phyloP scores from a whole-genome alignment of 2,329 filamentous ascomycete genomes.

The Fusarium pseudoanthophilum region DNA sequence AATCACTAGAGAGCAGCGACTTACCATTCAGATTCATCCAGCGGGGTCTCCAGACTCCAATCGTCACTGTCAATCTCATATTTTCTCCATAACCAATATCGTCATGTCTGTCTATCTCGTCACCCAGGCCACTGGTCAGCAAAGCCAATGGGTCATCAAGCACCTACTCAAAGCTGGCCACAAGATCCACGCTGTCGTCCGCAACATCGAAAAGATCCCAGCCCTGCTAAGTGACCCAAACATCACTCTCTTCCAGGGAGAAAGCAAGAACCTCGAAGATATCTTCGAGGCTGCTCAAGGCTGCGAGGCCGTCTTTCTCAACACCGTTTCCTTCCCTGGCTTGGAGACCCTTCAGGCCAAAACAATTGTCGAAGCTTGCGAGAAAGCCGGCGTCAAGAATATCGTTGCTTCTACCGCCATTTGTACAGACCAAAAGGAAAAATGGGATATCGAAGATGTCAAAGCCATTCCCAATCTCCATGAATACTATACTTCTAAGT shows the following conservation, averaged over 20 bases:
- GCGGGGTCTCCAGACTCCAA: too few relatives aligned
- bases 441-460: slow-evolving; percentile 40
- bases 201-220: slow-evolving; percentile 47
- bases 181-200: slow-evolving; percentile 51
- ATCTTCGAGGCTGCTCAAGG: slow-evolving; percentile 49
- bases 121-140: slow-evolving; percentile 50
- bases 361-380: slow-evolving; percentile 46
- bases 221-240: slow-evolving; percentile 36
- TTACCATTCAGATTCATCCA: not conserved
- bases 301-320: slow-evolving; percentile 48
- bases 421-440: slow-evolving; percentile 13
- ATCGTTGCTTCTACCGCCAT: slow-evolving; percentile 45
- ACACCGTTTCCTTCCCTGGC: slow-evolving; percentile 42
- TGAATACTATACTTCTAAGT: slow-evolving; percentile 53
- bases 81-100: not conserved
- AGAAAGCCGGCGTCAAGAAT: slow-evolving; percentile 47
- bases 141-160: slow-evolving; percentile 45
- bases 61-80: too few relatives aligned
- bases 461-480: slow-evolving; percentile 24
- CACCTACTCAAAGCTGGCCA: slow-evolving; percentile 49
- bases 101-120: slow-evolving; percentile 49
- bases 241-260: slow-evolving; percentile 51
- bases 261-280: slow-evolving; percentile 47
- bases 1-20: not conserved
- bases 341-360: slow-evolving; percentile 47